Evolutionary conservation across 768 basidiomycete species (phyloP).

Genomic region (Auriscalpium vulgare): DNA sequence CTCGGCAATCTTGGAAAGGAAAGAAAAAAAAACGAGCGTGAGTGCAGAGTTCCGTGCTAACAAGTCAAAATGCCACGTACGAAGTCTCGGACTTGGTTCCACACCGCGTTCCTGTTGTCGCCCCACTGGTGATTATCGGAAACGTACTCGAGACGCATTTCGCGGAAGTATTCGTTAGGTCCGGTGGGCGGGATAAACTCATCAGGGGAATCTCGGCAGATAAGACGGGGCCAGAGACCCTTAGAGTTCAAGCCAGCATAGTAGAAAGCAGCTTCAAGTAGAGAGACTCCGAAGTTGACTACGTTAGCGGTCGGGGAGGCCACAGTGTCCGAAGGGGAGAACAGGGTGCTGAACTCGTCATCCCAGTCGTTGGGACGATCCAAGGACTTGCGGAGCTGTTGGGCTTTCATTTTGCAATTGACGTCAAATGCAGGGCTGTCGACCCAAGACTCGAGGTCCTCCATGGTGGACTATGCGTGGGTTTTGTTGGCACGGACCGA

Average conservation of each 20-base stretch:
- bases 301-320: constrained; percentile 2
- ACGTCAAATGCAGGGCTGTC: constrained; percentile 1
- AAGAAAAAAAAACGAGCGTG: neutral
- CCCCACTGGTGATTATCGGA: constrained; percentile 11
- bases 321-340: neutral
- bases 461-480: no score
- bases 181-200: constrained; percentile 13
- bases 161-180: constrained; percentile 13
- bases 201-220: constrained; percentile 16
- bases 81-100: constrained; percentile 15
- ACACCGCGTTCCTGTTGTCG: constrained; percentile 11
- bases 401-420: neutral
- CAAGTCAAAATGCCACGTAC: constrained; percentile 19
- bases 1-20: constrained; percentile 3
- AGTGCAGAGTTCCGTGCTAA: constrained; percentile 7
- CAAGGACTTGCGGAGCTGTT: neutral
- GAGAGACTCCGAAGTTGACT: constrained; percentile 8
- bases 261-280: constrained; percentile 17
- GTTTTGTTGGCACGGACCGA: no score
- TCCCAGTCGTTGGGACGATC: neutral
- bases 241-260: constrained; percentile 15
- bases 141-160: constrained; percentile 17
- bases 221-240: constrained; percentile 15
- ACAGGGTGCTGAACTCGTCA: neutral
- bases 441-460: neutral